Conservation (phyloP, 331 rosid species). For the Spiraea crenata region DNA sequence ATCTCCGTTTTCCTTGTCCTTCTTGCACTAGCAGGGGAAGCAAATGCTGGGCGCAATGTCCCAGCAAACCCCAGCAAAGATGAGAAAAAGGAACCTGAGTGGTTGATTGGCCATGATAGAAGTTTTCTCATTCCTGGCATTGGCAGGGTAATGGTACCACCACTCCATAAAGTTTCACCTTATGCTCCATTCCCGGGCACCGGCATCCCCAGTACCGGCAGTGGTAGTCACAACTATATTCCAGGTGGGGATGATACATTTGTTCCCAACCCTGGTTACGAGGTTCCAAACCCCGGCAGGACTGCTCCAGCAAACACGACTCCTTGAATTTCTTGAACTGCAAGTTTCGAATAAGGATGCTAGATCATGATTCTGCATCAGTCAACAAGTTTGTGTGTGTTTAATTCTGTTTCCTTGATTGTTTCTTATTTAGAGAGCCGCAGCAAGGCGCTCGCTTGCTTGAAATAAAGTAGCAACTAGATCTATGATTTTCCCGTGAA, state of each 20-base stretch:
- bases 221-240: not conserved
- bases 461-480: not conserved
- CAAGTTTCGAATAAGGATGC: constrained; percentile 11
- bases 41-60: constrained; percentile 21
- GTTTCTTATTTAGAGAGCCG: not conserved
- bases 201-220: constrained; percentile 2
- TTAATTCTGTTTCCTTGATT: not conserved
- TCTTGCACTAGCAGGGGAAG: constrained; percentile 17
- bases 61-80: constrained; percentile 1
- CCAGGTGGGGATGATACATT: constrained; percentile 44
- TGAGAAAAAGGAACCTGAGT: constrained; percentile 35
- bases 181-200: not conserved
- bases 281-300: constrained; percentile 32
- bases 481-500: not conserved
- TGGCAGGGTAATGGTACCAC: constrained; percentile 34
- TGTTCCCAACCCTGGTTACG: constrained; percentile 36
- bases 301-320: not conserved
- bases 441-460: not conserved
- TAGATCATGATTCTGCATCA: not conserved
- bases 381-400: not conserved
- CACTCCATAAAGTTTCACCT: not conserved
- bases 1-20: constrained; percentile 11
- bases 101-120: constrained; percentile 25
- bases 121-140: constrained; percentile 37
- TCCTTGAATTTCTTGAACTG: constrained; percentile 11